Evolutionary conservation across 2,329 filamentous ascomycete species (phyloP), one percentile per base, ranked within the genome.

Genomic region (Diplodia corticola): DNA sequence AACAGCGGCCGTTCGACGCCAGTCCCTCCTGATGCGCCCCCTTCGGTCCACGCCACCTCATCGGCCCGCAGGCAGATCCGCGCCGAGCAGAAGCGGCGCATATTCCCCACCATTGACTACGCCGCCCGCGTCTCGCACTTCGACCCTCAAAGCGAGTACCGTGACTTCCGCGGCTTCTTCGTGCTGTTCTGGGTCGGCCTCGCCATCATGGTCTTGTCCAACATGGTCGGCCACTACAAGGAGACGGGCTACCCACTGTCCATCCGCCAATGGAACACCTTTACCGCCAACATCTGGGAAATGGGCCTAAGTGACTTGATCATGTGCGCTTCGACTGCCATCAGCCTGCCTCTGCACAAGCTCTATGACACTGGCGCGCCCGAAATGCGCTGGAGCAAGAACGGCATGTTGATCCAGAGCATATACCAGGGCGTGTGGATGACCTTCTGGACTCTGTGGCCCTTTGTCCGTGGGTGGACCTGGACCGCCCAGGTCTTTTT

Each of bases 401-500:
- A 88, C 17, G 95, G 95, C n/a, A 89, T 93, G 81, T 83, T 86
- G 28, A 77, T 97, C 6, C 95, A 98, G 80, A 94, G 91, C 80
- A 71, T 92, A 17, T 94, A 91, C 74, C 92, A 99, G 78, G 80
- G 85, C 1, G 72, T 81, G 0, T 99, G 95, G 95, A 82, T 98
- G 33, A 77, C 83, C 0, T 81, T 94, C 68, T 98, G 94, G 94
- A 88, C 95, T 68, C 53, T 66, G 37, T 33, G 57, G 48, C 95
- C 95, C 0, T 98, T 98, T 70, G 78, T 89, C 71, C 83, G 96
- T 9, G 85, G 90, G 61, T 99, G 95, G 95, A 91, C 93, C 2
- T 99, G 95, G 95, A 99, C 95, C 0, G 89, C 94, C 2, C 95
- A 98, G 75, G 95, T 99, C 46, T 99, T 96, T 77, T 86, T 99